Evolutionary conservation across 352 stramenopile species (phyloP), one percentile per base, ranked within the genome.

Genomic region (Phytophthora tentaculata): DNA sequence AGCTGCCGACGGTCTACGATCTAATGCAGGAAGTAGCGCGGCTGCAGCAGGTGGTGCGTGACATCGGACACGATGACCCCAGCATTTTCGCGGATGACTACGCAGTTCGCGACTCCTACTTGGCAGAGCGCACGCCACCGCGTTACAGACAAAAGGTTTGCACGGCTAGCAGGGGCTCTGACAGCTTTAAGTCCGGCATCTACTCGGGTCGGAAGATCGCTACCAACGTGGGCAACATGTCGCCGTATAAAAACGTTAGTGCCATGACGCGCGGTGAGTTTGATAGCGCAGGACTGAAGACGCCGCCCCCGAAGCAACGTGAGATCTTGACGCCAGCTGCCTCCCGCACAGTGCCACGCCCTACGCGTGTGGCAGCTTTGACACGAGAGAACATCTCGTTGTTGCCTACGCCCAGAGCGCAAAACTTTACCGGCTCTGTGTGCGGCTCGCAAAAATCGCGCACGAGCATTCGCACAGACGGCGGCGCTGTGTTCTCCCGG

Each of bases 371-470:
- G 37, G 85, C 84, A 7, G 85, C 87, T 29, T 54, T 95, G 22
- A 95, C 87, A 0, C 77, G 80, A 43, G 87, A 92, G 56, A 95
- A 95, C 58, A 90, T 95, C 22, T 94, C 85, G 32, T 58, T 91
- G 32, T 56, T 95, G 35, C 85, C 83, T 1, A 84, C 71, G 20
- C 83, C 83, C 12, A 76, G 68, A 5, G 48, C 61, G 7, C 79
- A 80, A 39, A 78, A 79, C 29, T 80, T 75, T 52, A 71, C 75
- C 0, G 84, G 82, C 32, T 94, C 85, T 9, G 79, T 91, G 9
- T 89, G 76, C 19, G 84, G 84, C 37, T 93, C 84, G n/a, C 79
- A 90, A 44, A 79, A 90, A 56, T 94, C 85, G 29, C 81, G 77
- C 37, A 90, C 83, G 12, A 94, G 85, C 13, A 81, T 88, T 22